These are phyloP conservation scores for Polyrhizophydium stewartii DNA, from an alignment of 371 early-diverging fungal genomes.

Conservation along the genomic window DNA sequence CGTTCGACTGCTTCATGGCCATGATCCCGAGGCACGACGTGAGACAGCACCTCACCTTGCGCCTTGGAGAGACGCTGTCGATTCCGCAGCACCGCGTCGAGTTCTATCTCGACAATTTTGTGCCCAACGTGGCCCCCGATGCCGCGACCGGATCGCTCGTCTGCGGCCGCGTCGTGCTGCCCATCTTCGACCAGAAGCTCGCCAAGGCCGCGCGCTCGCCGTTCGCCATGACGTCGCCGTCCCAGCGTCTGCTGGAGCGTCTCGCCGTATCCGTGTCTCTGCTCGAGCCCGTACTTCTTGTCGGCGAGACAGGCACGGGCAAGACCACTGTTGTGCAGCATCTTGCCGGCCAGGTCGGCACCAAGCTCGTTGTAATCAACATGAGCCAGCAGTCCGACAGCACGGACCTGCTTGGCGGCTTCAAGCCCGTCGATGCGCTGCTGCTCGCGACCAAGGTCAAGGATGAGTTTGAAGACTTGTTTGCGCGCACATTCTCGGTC, in stretches of 20 bases:
- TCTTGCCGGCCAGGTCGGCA: slow-evolving; percentile 75
- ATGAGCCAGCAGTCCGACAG: slow-evolving; percentile 98
- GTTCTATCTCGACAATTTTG: slow-evolving; percentile 67
- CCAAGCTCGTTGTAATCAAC: slow-evolving; percentile 89
- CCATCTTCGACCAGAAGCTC: slow-evolving; percentile 6
- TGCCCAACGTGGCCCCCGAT: slow-evolving; percentile 50
- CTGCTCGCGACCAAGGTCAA: slow-evolving; percentile 75
- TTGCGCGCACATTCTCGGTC: slow-evolving; percentile 81
- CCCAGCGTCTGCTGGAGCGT: slow-evolving; percentile 61
- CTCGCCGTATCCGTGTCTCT: slow-evolving; percentile 73
- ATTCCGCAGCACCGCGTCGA: slow-evolving; percentile 67
- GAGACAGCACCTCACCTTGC: slow-evolving; percentile 57
- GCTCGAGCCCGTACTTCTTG: slow-evolving; percentile 86
- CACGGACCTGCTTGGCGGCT: slow-evolving; percentile 96
- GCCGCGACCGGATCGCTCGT: slow-evolving; percentile 23
- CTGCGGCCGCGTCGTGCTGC: slow-evolving; percentile 70
- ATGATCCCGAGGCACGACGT: slow-evolving; percentile 70
- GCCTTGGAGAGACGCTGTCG: slow-evolving; percentile 69
- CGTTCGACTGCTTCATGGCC: slow-evolving; percentile 81
- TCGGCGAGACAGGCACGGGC: slow-evolving; percentile 99
- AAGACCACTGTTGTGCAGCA: slow-evolving; percentile 98
- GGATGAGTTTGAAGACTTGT: slow-evolving; percentile 80
- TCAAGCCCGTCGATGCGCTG: slow-evolving; percentile 91
- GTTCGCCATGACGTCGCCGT: slow-evolving; percentile 30
- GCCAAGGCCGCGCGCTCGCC: slow-evolving; percentile 9